Evolutionary conservation across 495 filamentous ascomycete species (phyloP).

Genomic region (Acidomyces sp.): DNA sequence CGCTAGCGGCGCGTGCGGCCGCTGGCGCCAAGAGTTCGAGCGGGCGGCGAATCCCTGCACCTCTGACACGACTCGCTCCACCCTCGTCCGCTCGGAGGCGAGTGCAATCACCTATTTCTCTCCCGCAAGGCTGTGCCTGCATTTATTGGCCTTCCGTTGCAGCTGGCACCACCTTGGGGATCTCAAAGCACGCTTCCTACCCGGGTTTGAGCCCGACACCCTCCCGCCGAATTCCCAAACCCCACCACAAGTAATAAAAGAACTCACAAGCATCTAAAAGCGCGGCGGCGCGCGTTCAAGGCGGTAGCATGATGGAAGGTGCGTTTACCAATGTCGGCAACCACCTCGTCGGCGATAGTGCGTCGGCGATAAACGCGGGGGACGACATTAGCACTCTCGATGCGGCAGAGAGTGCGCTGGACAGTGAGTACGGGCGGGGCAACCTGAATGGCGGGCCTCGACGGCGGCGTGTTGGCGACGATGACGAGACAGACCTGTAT

Average conservation of each 20-base stretch:
- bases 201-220: background rate
- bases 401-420: slow-evolving; percentile 58
- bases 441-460: slow-evolving; percentile 46
- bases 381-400: slow-evolving; percentile 37
- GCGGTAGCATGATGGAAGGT: slow-evolving; percentile 48
- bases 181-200: no score
- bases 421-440: slow-evolving; percentile 49
- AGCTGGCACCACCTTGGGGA: no score
- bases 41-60: no score
- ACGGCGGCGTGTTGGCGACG: slow-evolving; percentile 64
- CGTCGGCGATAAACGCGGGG: slow-evolving; percentile 60
- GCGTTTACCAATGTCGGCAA: slow-evolving; percentile 79
- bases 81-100: no score
- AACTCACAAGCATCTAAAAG: slow-evolving; percentile 9
- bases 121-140: no score
- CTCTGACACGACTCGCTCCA: no score
- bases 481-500: slow-evolving; percentile 69
- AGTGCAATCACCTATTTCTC: no score
- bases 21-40: no score
- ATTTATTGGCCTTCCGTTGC: no score
- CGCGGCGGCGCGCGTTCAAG: no score
- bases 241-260: background rate
- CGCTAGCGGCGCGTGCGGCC: no score
- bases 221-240: slow-evolving; percentile 4
- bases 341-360: slow-evolving; percentile 61